Base-by-base conservation (phyloP, 306 rosid species). In the Quercus rubra region DNA sequence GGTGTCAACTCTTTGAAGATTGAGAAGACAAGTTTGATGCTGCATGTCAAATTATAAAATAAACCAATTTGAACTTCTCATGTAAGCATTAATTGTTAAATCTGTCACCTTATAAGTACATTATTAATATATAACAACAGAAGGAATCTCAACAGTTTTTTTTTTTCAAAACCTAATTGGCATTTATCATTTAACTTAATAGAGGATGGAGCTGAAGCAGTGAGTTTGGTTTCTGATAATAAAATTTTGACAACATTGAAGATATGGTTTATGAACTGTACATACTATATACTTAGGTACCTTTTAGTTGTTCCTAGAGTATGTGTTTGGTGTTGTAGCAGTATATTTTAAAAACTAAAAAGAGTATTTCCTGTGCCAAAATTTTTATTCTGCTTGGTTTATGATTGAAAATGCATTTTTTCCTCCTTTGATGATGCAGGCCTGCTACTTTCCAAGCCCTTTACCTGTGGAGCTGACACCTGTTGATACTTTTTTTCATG, bases 381-480 rank as follows among this genome's bases (percentile, higher is more conserved):
- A 2, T 12, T 63, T 73, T 21, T 30, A 33, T 35, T 73, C n/a
- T 28, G 30, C 17, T 38, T 61, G 33, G 54, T 23, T 27, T 43
- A 21, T 55, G 35, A 33, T 18, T 51, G 25, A 35, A 70, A 78
- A 56, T 76, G 75, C 49, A 20, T 25, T 61, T 23, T 15, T 52
- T 38, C n/a, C 55, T 74, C 23, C 59, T 27, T 28, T 18, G 56
- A 63, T 80, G 61, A 18, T 78, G 79, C 83, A 85, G 88, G 88
- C 83, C 13, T 79, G 83, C 70, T 78, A 81, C 79, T 82, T 85
- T 72, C 82, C 84, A 35, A 71, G 64, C 79, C 86, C 79, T 75
- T 82, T 85, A 46, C 83, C 88, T 56, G 83, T 85, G 15, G 88
- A 85, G 79, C 66, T 79, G 70, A 81, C 76, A 77, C 67, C 81